These are phyloP conservation scores for Neoascochyta sp. DNA, from an alignment of 2,329 filamentous ascomycete species.

Conservation along the genomic window DNA sequence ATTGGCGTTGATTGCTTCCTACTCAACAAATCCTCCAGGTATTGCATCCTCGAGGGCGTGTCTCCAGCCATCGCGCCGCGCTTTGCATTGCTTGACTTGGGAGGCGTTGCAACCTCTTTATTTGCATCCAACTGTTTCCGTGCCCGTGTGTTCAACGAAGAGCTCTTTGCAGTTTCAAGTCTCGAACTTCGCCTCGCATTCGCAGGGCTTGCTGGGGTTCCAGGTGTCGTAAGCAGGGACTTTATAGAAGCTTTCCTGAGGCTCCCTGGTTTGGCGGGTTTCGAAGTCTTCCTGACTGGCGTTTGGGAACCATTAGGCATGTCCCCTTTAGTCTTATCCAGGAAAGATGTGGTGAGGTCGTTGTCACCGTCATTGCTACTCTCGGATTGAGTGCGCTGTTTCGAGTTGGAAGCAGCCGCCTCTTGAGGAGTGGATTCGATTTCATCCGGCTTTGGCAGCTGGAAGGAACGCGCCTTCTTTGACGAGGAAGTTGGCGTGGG, in stretches of 20 bases:
- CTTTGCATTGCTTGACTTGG: neutral
- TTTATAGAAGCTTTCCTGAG: conserved; percentile 9
- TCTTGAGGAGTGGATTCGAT: conserved; percentile 12
- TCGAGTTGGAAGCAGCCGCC: neutral
- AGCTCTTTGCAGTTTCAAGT: too few relatives aligned
- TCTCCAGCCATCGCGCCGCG: too few relatives aligned
- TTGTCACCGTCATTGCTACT: conserved; percentile 1
- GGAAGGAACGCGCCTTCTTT: conserved; percentile 8
- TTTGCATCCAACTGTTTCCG: neutral
- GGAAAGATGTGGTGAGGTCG: conserved; percentile 8
- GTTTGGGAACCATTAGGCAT: conserved; percentile 1
- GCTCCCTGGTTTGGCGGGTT: conserved; percentile 7
- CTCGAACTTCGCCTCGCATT: too few relatives aligned
- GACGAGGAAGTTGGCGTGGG: conserved; percentile 1
- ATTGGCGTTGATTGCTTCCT: too few relatives aligned
- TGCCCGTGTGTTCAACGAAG: neutral
- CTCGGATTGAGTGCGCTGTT: neutral
- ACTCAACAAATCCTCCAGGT: too few relatives aligned
- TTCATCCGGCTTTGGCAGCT: conserved; percentile 7
- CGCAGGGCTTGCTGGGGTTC: conserved; percentile 1
- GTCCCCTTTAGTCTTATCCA: conserved; percentile 3
- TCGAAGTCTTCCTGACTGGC: conserved; percentile 1
- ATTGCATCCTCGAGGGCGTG: too few relatives aligned
- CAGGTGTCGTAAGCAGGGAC: conserved; percentile 3
- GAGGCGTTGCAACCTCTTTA: neutral